A percentile compares a stretch with the other conserved stretches of the same genome.
Evolutionary conservation across 73 alveolate genomes (phyloP).

Genomic region (Paramecium sexaurelia): DNA sequence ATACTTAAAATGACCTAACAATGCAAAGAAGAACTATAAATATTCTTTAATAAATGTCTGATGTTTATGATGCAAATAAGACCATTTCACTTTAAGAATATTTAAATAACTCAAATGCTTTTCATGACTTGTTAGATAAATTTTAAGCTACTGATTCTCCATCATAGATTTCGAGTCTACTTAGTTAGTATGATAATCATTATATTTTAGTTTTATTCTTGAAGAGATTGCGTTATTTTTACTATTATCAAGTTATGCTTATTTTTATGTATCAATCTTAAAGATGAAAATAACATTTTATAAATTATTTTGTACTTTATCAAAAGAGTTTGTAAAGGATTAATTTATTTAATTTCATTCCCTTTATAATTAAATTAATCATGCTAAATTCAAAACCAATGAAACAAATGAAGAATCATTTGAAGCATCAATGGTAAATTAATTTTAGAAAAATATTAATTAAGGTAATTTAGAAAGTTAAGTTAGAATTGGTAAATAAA

Average conservation of each 20-base stretch:
- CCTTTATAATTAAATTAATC: neutral
- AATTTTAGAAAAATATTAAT: neutral
- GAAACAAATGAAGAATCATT: slow-evolving; percentile 20
- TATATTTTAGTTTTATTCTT: neutral
- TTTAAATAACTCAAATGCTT: neutral
- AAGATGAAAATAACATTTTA: neutral
- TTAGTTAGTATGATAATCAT: neutral
- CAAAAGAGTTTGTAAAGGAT: neutral
- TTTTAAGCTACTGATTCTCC: neutral
- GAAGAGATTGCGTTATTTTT: neutral
- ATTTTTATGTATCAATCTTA: neutral
- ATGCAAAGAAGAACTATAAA: neutral
- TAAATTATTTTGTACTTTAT: slow-evolving; percentile 25
- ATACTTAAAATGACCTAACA: neutral
- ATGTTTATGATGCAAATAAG: neutral
- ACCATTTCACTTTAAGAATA: neutral
- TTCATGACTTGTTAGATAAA: neutral
- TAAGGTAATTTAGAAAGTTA: neutral
- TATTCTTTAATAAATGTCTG: neutral
- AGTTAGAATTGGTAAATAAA: neutral
- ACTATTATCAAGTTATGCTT: neutral
- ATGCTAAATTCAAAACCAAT: neutral
- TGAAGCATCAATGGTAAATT: neutral
- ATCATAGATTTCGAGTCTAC: neutral
- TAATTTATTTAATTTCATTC: neutral